Conservation (phyloP, 1,284 basidiomycete species). For the Inonotus hispidus region DNA sequence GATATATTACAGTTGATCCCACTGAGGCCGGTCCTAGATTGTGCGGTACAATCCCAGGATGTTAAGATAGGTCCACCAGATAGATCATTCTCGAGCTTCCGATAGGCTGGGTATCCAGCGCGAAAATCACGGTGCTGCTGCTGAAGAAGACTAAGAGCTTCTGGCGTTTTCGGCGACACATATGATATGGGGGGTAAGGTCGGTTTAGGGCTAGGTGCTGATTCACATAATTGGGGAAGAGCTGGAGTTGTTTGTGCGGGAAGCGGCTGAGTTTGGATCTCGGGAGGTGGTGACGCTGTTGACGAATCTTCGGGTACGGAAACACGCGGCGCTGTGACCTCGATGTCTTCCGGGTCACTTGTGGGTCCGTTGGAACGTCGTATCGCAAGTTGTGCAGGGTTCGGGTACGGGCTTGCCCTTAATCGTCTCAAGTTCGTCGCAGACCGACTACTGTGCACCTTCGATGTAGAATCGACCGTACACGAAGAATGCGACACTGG, state of each 20-base stretch:
- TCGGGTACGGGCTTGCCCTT: neutral
- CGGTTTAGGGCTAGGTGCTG: neutral
- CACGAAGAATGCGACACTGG: neutral
- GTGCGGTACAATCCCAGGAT: neutral
- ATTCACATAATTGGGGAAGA: neutral
- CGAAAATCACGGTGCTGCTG: neutral
- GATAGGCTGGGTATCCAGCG: neutral
- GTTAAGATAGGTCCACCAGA: neutral
- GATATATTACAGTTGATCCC: neutral
- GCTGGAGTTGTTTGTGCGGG: neutral
- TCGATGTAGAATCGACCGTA: neutral
- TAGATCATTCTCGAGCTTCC: neutral
- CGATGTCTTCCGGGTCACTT: neutral
- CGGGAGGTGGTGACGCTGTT: neutral
- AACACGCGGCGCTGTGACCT: too few species aligned
- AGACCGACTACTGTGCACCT: neutral
- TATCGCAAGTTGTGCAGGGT: neutral
- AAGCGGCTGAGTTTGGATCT: neutral
- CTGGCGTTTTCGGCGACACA: neutral
- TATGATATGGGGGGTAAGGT: neutral
- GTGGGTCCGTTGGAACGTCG: neutral
- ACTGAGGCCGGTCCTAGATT: neutral
- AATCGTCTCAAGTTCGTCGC: neutral
- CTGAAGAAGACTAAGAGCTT: neutral
- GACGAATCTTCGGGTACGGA: neutral